Conservation (phyloP, 2,329 filamentous ascomycete species). For the Exserohilum rostratum region DNA sequence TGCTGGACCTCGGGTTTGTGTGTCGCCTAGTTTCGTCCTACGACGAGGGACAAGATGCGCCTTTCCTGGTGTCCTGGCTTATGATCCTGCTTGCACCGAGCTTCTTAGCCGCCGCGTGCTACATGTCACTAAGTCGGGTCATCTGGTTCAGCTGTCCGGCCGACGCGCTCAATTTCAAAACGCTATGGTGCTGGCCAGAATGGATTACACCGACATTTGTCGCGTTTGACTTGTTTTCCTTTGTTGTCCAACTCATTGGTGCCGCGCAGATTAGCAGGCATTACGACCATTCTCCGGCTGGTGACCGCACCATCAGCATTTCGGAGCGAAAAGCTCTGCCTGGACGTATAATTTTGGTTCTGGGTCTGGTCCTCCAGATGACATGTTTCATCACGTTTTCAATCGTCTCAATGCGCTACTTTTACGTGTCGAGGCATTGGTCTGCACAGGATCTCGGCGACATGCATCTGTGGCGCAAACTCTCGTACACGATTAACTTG, state of each 20-base stretch:
- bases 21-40: conserved; percentile 54
- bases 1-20: conserved; percentile 61
- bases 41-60: conserved; percentile 39
- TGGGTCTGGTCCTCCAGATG: conserved; percentile 58
- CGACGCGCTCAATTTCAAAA: conserved; percentile 49
- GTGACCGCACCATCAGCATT: conserved; percentile 50
- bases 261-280: conserved; percentile 52
- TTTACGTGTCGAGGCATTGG: conserved; percentile 39
- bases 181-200: conserved; percentile 51
- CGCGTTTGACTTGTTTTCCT: conserved; percentile 55
- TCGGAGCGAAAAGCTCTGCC: conserved; percentile 37
- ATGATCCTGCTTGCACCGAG: conserved; percentile 57
- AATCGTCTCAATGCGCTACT: conserved; percentile 44
- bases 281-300: conserved; percentile 40
- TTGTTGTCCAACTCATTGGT: conserved; percentile 53
- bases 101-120: conserved; percentile 58
- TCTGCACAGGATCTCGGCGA: conserved; percentile 43
- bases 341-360: conserved; percentile 50
- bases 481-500: conserved; percentile 43
- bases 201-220: conserved; percentile 59
- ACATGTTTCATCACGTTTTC: conserved; percentile 59
- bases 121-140: conserved; percentile 57
- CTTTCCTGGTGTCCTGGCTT: conserved; percentile 52
- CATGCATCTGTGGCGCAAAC: conserved; percentile 44
- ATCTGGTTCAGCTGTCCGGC: conserved; percentile 50